Conservation (phyloP, 2,329 filamentous ascomycete genomes). For the Aulographum hederae region DNA sequence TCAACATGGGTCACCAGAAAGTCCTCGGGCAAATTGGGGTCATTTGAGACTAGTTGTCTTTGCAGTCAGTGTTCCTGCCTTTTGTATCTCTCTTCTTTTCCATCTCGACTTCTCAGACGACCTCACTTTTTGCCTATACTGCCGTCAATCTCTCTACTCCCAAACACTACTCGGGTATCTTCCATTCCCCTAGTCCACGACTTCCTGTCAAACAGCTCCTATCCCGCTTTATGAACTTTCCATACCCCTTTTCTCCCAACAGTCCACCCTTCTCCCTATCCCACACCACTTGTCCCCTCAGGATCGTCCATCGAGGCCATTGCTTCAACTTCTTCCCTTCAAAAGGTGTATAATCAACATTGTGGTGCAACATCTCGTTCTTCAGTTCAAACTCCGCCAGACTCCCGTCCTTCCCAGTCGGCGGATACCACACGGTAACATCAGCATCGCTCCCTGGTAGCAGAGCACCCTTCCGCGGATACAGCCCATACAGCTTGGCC, state of each 20-base stretch:
- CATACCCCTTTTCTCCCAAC: constrained; percentile 28
- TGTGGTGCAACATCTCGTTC: constrained; percentile 32
- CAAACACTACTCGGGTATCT: too few relatives aligned
- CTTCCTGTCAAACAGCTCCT: too few relatives aligned
- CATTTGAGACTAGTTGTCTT: too few relatives aligned
- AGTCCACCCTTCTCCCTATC: constrained; percentile 33
- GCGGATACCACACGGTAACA: constrained; percentile 38
- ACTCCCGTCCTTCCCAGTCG: too few relatives aligned
- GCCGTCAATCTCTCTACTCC: too few relatives aligned
- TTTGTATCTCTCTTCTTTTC: too few relatives aligned
- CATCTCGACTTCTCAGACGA: too few relatives aligned
- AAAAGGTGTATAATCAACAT: constrained; percentile 44
- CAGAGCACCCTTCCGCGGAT: constrained; percentile 30
- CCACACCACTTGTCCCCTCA: constrained; percentile 41
- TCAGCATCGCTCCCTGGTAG: constrained; percentile 37
- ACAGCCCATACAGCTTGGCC: constrained; percentile 38
- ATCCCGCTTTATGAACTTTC: constrained; percentile 33
- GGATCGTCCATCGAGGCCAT: constrained; percentile 42
- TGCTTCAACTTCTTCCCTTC: constrained; percentile 37
- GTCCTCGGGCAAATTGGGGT: too few relatives aligned
- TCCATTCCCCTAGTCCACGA: too few relatives aligned
- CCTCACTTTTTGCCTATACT: too few relatives aligned
- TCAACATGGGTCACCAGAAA: too few relatives aligned
- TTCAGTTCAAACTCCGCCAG: not conserved
- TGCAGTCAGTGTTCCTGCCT: too few relatives aligned